Evolutionary conservation across 1,284 basidiomycete species (phyloP), one percentile per base, ranked within the genome.

Genomic region (Ceratobasidium sp.): DNA sequence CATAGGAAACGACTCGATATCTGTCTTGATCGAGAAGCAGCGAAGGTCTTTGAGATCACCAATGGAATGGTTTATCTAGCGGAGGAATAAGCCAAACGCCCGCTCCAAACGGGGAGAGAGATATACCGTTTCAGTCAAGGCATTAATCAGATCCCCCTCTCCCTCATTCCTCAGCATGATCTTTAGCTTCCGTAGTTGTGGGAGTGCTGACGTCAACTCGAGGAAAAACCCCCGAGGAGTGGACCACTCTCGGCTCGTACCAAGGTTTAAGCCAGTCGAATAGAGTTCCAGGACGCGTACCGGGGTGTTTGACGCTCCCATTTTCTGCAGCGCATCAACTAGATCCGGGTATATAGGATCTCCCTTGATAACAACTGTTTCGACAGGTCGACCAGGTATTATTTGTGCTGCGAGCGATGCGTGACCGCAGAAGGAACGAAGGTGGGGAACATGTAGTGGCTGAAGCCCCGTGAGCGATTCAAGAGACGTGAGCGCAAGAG

Each of bases 241-340:
- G 14, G 64, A 67, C 64, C 64, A 67, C 42, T 67, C 64, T n/a
- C 64, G 64, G 30, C 64, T 67, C 7, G 64, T 67, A 6, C 64
- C 64, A 21, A 67, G 40, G 38, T 67, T 67, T 23, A 67, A 25
- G 23, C 64, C 64, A 5, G 64, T 67, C 2, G 64, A 67, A 44
- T 56, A 67, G 64, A 67, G 64, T 38, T 56, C 64, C 36, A 67
- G 16, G 23, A 16, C 51, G 23, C 64, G 64, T 12, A 67, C 64
- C 4, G 64, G 64, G 9, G 21, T 56, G 11, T 51, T 56, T 16
- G 64, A 54, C 1, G 53, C 28, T 4, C 51, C 64, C 9, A 67
- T 67, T 33, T 67, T 67, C 56, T 67, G 64, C 44, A 67, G 38
- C 4, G 64, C 64, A 21, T 67, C 64, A 7, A 67, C 40, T 21